Base-by-base conservation (phyloP, 306 rosid genomes). In the Delonix regia region DNA sequence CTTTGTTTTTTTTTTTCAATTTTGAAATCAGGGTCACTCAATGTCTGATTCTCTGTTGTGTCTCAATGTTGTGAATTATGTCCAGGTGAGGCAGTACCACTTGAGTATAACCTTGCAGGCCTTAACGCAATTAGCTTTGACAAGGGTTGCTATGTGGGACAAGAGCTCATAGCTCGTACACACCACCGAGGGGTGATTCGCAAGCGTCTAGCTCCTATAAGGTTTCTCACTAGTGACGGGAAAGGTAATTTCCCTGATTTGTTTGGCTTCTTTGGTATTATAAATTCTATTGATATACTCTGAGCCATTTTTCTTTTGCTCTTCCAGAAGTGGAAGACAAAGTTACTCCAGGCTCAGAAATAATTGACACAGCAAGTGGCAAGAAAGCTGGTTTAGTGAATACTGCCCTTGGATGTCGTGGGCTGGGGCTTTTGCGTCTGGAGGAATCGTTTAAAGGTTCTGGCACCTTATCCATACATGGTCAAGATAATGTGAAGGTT, bases 81-180 rank as follows among this genome's bases (percentile, higher is more conserved):
- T 80, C 67, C 81, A 95, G 98, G 97, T 59, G 98, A 92, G 82
- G 95, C 98, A 56, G 85, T 92, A 60, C 98, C 97, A 6, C 98
- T 90, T 3, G 99, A 95, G 83, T 95, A 92, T 84, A 95, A 92
- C 82, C 81, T 95, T 86, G 99, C 71, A 68, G 97, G 89, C 68
- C 91, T 95, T 78, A 92, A 91, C 66, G 97, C 98, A 74, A 86
- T 92, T 79, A 95, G 97, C 89, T 95, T 95, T 64, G 97, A 95
- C 79, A 95, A 95, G 89, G 99, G 97, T 52, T 95, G 99, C 77
- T 92, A 95, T 69, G 89, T 95, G 12, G 99, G 99, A 60, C 98
- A 92, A 75, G 98, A 95, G 79, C 88, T 95, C 81, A 78, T 91
- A 69, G 99, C 98, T 75, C 95, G 96, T 22, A 91, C 98, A 0